Evolutionary conservation across 1,284 basidiomycete species (phyloP), one percentile per base, ranked within the genome.

Genomic region (Puccinia coronata): DNA sequence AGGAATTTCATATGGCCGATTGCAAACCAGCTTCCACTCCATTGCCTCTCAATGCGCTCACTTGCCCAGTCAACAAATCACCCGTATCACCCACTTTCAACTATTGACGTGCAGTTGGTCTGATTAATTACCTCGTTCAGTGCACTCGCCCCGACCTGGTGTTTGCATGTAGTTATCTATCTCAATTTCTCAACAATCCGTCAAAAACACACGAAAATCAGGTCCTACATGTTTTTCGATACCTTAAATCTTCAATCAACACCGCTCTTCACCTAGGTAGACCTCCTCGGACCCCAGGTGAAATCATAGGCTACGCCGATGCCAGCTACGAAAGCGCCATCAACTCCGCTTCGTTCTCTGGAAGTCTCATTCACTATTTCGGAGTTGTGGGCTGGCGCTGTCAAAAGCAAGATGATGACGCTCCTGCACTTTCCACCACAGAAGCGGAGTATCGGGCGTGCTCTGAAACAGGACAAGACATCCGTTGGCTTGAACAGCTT

Each of bases 91-190:
- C 63, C 0, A 31, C 39, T 1, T 77, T 65, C 63, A 65, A 65
- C 34, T 65, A 39, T n/a, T 14, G 63, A 2, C 63, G 23, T 4
- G 63, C 16, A 14, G 57, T 76, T 0, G 73, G 55, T 1, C 59
- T 49, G 1, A 0, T 76, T 0, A 63, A 76, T n/a, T 76, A 76
- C 59, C 73, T 76, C 2, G 55, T 76, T 1, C 73, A 76, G 41
- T 76, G 57, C 41, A 76, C 73, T 4, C 14, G 57, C 5, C 55
- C 57, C 16, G 36, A 76, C 23, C 43, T 63, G 18, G 31, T 57
- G 0, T 76, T 76, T 25, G 0, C 39, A 39, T 63, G 31, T n/a
- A 47, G 39, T 18, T 47, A 76, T 20, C 6, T 76, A 0, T 76
- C 57, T 2, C 67, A 70, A 70, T 70, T 70, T 31, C 67, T 70